Base-by-base conservation (phyloP, 805 yeast genomes). In the Yamadazyma sp. region DNA sequence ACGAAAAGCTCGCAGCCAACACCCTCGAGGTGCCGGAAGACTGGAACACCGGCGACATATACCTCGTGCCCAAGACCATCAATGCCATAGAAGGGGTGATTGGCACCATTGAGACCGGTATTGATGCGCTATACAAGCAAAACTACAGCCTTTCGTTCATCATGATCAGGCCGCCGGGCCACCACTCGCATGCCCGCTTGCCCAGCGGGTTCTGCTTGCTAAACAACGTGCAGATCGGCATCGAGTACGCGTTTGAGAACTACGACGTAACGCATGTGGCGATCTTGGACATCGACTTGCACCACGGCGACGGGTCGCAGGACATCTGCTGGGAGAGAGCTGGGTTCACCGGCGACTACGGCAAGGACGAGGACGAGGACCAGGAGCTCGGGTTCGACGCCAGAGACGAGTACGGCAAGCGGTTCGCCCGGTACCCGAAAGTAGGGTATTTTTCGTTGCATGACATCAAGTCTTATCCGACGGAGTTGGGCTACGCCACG, bases 291-390 rank as follows among this genome's bases (percentile, higher is more conserved):
- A 82, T 87, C 45, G 95, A 86, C 57, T 67, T 86, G 28, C 95
- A 86, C 53, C 95, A 86, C 54, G 95, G 95, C 12, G 95, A 86
- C 59, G 95, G 95, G 10, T 75, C 86, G 5, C 95, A 87, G 50
- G 95, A 86, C 56, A 82, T 86, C 18, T 80, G 90, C 50, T 86
- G 90, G 89, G 81, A 78, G 50, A 68, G 85, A 45, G 84, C 84
- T 1, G 86, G 87, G 0, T 73, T 77, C 48, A 38, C 50, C 3
- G 74, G 72, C 6, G 73, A 68, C 42, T 64, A 61, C 44, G 73
- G 73, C n/a, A 69, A 71, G 40, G 67, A 70, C 19, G 77, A 73
- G 29, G 75, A 68, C 20, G 75, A 70, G 28, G 56, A 53, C 16
- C 53, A 53, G 14, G 58, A 55, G 14, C 50, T 54, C 3, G 48